A percentile compares a stretch with the other conserved stretches of the same genome.
Evolutionary conservation across 2,329 filamentous ascomycete genomes (phyloP).

Genomic region (Sphaerulina musiva): DNA sequence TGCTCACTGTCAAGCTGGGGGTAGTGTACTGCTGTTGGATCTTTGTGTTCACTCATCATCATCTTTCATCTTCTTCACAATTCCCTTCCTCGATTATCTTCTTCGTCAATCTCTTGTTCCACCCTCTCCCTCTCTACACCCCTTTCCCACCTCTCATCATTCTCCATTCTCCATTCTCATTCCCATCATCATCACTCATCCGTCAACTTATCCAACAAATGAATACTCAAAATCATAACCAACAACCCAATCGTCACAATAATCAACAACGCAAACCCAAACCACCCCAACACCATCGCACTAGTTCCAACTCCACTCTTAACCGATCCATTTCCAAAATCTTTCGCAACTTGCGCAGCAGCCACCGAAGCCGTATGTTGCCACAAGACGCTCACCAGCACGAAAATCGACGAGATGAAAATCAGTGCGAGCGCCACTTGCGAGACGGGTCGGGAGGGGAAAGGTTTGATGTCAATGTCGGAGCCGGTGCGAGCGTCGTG

Average conservation of each 20-base stretch:
- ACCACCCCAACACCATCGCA: constrained; percentile 97
- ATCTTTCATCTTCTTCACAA: too few species aligned
- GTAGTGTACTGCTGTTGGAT: too few species aligned
- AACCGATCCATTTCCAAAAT: constrained; percentile 84
- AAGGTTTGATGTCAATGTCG: constrained; percentile 86
- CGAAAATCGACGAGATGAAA: constrained; percentile 62
- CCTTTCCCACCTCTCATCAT: too few species aligned
- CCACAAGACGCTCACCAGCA: constrained; percentile 66
- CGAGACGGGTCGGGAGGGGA: constrained; percentile 84
- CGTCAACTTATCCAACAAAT: constrained; percentile 60
- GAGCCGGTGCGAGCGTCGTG: constrained; percentile 66
- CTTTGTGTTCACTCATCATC: too few species aligned
- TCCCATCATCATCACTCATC: constrained; percentile 33
- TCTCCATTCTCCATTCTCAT: too few species aligned
- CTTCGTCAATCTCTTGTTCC: too few species aligned
- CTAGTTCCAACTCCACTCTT: constrained; percentile 82
- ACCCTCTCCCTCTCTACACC: too few species aligned
- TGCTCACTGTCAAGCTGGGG: too few species aligned
- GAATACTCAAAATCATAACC: constrained; percentile 94
- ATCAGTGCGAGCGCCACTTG: constrained; percentile 91
- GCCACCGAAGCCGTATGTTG: constrained; percentile 96
- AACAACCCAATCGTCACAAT: constrained; percentile 91
- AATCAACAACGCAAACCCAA: constrained; percentile 86
- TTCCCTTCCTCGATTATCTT: too few species aligned
- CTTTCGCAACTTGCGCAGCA: constrained; percentile 86